Evolutionary conservation across 805 yeast genomes (phyloP).

Genomic region (Brettanomyces bruxellensis): DNA sequence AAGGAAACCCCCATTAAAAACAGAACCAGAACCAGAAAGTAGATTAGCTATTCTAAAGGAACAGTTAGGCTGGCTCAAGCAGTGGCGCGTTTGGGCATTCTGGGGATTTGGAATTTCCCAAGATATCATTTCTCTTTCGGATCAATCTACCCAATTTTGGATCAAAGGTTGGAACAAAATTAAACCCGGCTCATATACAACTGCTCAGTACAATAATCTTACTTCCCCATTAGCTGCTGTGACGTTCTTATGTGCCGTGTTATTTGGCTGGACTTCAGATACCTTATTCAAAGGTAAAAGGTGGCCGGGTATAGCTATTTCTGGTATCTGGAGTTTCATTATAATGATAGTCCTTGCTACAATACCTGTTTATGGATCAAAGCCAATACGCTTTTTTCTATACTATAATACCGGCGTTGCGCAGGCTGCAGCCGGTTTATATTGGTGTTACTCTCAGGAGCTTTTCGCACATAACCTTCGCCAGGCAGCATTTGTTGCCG

Average conservation of each 20-base stretch:
- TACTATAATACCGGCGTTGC: conserved; percentile 11
- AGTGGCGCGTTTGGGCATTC: conserved; percentile 14
- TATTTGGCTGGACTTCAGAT: conserved; percentile 14
- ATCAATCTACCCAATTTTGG: conserved; percentile 13
- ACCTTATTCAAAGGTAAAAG: conserved; percentile 11
- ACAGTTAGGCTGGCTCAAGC: conserved; percentile 1
- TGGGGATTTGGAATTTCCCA: conserved; percentile 12
- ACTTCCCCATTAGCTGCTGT: conserved; percentile 13
- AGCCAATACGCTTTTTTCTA: conserved; percentile 12
- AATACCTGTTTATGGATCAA: conserved; percentile 11
- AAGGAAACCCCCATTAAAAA: conserved; percentile 14
- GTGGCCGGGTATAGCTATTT: conserved; percentile 12
- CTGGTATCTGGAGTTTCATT: conserved; percentile 10
- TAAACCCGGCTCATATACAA: conserved; percentile 9
- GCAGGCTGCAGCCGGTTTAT: conserved; percentile 12
- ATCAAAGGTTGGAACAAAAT: conserved; percentile 15
- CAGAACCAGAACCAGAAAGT: background rate
- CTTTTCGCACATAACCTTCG: conserved; percentile 9
- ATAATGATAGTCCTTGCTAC: conserved; percentile 9
- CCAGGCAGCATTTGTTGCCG: conserved; percentile 11
- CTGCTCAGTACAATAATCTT: conserved; percentile 9
- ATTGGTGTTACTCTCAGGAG: conserved; percentile 15
- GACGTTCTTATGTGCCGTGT: conserved; percentile 6
- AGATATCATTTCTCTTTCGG: conserved; percentile 11
- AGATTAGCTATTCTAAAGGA: conserved; percentile 8